A percentile compares a stretch with the other conserved stretches of the same genome.
Evolutionary conservation across 768 basidiomycete genomes (phyloP).

Genomic region (Psilocybe cyanescens): DNA sequence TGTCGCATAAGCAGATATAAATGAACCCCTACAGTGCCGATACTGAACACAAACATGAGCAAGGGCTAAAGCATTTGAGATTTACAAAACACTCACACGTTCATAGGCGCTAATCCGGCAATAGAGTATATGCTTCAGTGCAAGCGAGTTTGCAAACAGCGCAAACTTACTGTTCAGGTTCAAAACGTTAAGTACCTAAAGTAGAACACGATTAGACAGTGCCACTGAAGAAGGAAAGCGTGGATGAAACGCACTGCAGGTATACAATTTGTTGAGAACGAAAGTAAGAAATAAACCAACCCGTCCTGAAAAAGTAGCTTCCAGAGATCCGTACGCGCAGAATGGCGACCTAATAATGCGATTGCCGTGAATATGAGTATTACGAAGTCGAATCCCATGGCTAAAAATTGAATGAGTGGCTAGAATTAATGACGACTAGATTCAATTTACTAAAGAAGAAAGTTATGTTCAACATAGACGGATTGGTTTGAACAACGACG

Average conservation of each 20-base stretch:
- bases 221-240: background rate
- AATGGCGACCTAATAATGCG: slow-evolving; percentile 54
- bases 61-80: background rate
- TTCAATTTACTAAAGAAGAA: slow-evolving; percentile 69
- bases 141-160: background rate
- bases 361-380: slow-evolving; percentile 60
- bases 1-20: slow-evolving; percentile 10
- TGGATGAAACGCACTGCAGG: slow-evolving; percentile 58
- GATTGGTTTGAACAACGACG: slow-evolving; percentile 54
- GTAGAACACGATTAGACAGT: background rate
- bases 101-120: slow-evolving; percentile 53
- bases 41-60: slow-evolving; percentile 33
- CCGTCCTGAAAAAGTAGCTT: slow-evolving; percentile 75
- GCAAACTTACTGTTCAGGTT: slow-evolving; percentile 57
- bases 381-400: slow-evolving; percentile 70
- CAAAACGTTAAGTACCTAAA: slow-evolving; percentile 56
- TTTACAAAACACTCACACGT: slow-evolving; percentile 49
- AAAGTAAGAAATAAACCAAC: slow-evolving; percentile 67
- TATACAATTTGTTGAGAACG: slow-evolving; percentile 67
- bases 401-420: slow-evolving; percentile 33
- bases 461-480: slow-evolving; percentile 60
- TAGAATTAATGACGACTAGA: background rate
- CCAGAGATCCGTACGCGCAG: slow-evolving; percentile 64
- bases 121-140: background rate
- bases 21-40: slow-evolving; percentile 49